Conservation (phyloP, 1,284 basidiomycete genomes). For the Mycosarcoma mackinlayi region DNA sequence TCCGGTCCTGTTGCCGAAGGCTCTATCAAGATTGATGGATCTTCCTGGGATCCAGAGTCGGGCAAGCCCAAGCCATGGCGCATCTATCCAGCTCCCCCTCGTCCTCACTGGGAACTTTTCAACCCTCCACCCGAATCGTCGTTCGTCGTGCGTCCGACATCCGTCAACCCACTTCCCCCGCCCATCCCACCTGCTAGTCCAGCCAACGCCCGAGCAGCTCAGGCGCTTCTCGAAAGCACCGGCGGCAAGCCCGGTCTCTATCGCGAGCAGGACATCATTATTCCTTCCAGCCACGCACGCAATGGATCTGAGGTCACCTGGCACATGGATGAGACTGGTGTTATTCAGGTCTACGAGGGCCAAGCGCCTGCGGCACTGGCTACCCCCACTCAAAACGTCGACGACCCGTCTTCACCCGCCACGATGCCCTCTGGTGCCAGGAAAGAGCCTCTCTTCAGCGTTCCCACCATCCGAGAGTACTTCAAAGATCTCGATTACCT, state of each 20-base stretch:
- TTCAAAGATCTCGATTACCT: slow-evolving; percentile 93
- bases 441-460: slow-evolving; percentile 75
- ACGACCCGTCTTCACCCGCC: slow-evolving; percentile 24
- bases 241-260: slow-evolving; percentile 66
- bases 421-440: slow-evolving; percentile 12
- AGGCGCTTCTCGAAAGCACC: slow-evolving; percentile 62
- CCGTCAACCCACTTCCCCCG: slow-evolving; percentile 58
- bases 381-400: slow-evolving; percentile 32
- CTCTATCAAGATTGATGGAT: slow-evolving; percentile 63
- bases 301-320: slow-evolving; percentile 47
- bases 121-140: slow-evolving; percentile 64
- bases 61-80: slow-evolving; percentile 64
- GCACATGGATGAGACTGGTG: slow-evolving; percentile 62
- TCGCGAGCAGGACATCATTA: slow-evolving; percentile 46
- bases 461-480: slow-evolving; percentile 91
- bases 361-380: slow-evolving; percentile 29
- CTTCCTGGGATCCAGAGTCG: slow-evolving; percentile 36
- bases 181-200: slow-evolving; percentile 64
- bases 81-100: slow-evolving; percentile 66
- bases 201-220: slow-evolving; percentile 65
- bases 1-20: slow-evolving; percentile 25
- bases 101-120: slow-evolving; percentile 68
- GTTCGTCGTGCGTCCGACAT: slow-evolving; percentile 58
- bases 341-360: slow-evolving; percentile 62
- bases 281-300: slow-evolving; percentile 48